These are phyloP conservation scores for Leccinum pellstonianum DNA, from an alignment of 768 basidiomycete species.

Conservation along the genomic window DNA sequence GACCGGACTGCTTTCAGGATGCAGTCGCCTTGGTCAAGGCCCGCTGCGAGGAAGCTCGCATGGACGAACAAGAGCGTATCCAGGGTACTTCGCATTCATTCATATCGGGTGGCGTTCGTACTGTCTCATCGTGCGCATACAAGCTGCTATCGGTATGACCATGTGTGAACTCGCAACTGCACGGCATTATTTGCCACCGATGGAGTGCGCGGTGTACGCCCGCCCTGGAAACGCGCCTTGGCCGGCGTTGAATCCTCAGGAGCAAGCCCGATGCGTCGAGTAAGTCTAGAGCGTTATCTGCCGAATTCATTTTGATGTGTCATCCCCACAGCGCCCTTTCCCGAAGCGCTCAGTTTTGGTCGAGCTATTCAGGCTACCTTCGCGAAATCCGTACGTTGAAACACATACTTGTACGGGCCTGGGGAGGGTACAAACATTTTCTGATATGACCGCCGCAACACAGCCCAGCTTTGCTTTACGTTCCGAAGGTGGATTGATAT, in stretches of 20 bases:
- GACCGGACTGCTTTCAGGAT: constrained; percentile 63
- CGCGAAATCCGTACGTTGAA: constrained; percentile 67
- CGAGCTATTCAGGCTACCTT: constrained; percentile 81
- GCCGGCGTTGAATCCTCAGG: constrained; percentile 12
- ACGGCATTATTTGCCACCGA: constrained; percentile 59
- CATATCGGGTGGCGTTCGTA: background rate
- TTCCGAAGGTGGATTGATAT: constrained; percentile 75
- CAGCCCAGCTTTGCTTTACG: constrained; percentile 76
- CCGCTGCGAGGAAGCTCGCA: constrained; percentile 55
- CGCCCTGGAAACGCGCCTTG: constrained; percentile 1
- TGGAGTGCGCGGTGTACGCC: constrained; percentile 52
- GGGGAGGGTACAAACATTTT: background rate
- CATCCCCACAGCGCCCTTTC: constrained; percentile 55
- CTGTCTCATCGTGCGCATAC: constrained; percentile 23
- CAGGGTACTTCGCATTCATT: constrained; percentile 40
- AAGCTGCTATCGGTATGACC: constrained; percentile 77
- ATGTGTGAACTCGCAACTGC: constrained; percentile 79
- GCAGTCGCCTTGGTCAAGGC: constrained; percentile 47
- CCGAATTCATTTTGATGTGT: background rate
- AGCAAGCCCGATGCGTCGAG: constrained; percentile 54
- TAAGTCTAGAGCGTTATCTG: constrained; percentile 25
- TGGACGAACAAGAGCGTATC: constrained; percentile 61
- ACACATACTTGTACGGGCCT: background rate
- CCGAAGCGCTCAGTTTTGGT: constrained; percentile 81
- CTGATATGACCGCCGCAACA: constrained; percentile 17